Evolutionary conservation across 1,139 yeast genomes (phyloP).

Genomic region (Zhuliangozyma parablackwelliae): DNA sequence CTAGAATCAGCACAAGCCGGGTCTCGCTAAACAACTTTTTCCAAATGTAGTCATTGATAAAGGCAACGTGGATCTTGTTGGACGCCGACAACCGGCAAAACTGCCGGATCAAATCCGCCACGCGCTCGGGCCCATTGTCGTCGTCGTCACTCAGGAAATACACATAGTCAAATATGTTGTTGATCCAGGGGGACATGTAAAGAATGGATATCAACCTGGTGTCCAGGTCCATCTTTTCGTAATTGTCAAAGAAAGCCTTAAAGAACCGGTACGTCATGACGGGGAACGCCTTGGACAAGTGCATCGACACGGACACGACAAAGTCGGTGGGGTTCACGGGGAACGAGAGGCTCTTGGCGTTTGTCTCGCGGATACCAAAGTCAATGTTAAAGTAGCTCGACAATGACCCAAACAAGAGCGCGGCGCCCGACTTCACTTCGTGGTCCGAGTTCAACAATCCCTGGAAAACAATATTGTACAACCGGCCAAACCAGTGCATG

Average conservation of each 20-base stretch:
- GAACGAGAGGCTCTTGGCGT: conserved; percentile 62
- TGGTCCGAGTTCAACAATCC: conserved; percentile 60
- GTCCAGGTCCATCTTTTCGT: conserved; percentile 37
- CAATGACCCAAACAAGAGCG: conserved; percentile 59
- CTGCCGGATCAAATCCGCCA: conserved; percentile 59
- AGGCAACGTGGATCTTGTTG: conserved; percentile 34
- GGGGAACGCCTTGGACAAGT: conserved; percentile 55
- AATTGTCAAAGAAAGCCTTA: conserved; percentile 56
- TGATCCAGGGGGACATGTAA: conserved; percentile 76
- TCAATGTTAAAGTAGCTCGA: conserved; percentile 58
- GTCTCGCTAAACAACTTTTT: conserved; percentile 60
- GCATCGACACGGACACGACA: conserved; percentile 56
- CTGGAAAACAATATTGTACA: conserved; percentile 62
- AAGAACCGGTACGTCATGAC: conserved; percentile 60
- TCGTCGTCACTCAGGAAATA: conserved; percentile 50
- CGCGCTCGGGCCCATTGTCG: conserved; percentile 55
- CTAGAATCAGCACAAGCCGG: conserved; percentile 51
- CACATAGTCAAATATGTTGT: conserved; percentile 58
- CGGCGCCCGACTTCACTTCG: conserved; percentile 61
- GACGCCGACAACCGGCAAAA: conserved; percentile 60
- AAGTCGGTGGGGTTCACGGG: conserved; percentile 69
- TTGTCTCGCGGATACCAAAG: conserved; percentile 54
- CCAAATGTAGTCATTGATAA: conserved; percentile 61
- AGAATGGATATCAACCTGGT: conserved; percentile 40
- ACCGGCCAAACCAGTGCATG: conserved; percentile 49